phyloP scores from a whole-genome alignment of 2,329 filamentous ascomycete species.

The Penicillium sclerotiorum region DNA sequence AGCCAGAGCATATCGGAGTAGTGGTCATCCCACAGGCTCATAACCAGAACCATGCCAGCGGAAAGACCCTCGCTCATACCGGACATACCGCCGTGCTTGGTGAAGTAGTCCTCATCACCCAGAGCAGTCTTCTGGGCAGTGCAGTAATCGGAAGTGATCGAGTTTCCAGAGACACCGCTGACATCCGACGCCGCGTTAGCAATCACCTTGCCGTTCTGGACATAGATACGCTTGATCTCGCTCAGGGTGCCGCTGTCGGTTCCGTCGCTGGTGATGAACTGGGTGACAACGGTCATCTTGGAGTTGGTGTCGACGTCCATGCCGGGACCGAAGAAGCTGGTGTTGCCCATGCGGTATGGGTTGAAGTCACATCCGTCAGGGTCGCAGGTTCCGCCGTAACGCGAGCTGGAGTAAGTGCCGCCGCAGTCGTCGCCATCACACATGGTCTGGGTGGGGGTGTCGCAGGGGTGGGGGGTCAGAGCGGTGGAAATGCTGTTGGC shows the following conservation, averaged over 20 bases:
- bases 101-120: conserved; percentile 57
- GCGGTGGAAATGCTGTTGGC: conserved; percentile 69
- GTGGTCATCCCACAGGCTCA: conserved; percentile 67
- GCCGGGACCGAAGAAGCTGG: conserved; percentile 63
- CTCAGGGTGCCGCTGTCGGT: conserved; percentile 57
- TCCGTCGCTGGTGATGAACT: conserved; percentile 60
- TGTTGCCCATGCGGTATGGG: conserved; percentile 67
- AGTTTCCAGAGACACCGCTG: conserved; percentile 53
- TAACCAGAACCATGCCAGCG: conserved; percentile 65
- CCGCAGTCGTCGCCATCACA: conserved; percentile 58
- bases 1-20: conserved; percentile 74
- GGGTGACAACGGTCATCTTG: conserved; percentile 67
- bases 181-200: conserved; percentile 55
- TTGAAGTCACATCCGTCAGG: conserved; percentile 73
- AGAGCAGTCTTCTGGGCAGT: conserved; percentile 59
- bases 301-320: conserved; percentile 62
- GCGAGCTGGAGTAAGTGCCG: conserved; percentile 54
- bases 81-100: conserved; percentile 57
- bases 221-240: conserved; percentile 67
- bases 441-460: conserved; percentile 50
- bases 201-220: conserved; percentile 64
- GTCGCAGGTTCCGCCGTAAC: conserved; percentile 67
- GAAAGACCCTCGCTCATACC: conserved; percentile 58
- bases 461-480: conserved; percentile 68
- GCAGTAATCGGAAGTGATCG: conserved; percentile 63